Evolutionary conservation across 164 flowering plant genomes (phyloP).

Genomic region (Kingdonia uniflora): DNA sequence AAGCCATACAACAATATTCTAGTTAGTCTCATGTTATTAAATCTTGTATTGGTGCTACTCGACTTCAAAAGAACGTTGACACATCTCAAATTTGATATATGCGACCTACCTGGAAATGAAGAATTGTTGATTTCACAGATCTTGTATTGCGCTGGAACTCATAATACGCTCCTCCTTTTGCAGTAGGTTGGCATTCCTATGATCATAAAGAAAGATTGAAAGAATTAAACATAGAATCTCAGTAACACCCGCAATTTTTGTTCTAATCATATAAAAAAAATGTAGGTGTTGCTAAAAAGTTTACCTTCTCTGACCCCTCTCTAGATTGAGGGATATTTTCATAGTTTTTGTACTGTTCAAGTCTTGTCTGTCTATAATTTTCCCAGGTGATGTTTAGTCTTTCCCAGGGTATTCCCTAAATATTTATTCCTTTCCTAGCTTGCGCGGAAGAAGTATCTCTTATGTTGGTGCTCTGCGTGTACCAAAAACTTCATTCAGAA

Average conservation of each 20-base stretch:
- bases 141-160: slow-evolving; percentile 8
- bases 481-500: not conserved
- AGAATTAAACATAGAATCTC: not conserved
- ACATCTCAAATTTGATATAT: no score
- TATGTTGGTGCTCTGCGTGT: slow-evolving; percentile 1
- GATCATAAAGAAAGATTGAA: not conserved
- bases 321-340: slow-evolving; percentile 9
- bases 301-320: slow-evolving; percentile 7
- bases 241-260: no score
- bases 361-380: slow-evolving; percentile 7
- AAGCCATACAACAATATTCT: slow-evolving; percentile 8
- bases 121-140: slow-evolving; percentile 6
- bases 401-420: slow-evolving; percentile 10
- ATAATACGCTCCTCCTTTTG: slow-evolving; percentile 4
- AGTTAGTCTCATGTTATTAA: not conserved
- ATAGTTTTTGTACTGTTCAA: slow-evolving; percentile 7
- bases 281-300: not conserved
- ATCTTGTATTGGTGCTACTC: no score
- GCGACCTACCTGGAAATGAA: slow-evolving; percentile 5
- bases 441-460: slow-evolving; percentile 6
- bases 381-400: slow-evolving; percentile 6
- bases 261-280: not conserved
- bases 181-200: slow-evolving; percentile 2
- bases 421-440: slow-evolving; percentile 7
- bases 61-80: no score